These are phyloP conservation scores for Phytophthora fragariae DNA, from an alignment of 352 stramenopile species.

Conservation along the genomic window DNA sequence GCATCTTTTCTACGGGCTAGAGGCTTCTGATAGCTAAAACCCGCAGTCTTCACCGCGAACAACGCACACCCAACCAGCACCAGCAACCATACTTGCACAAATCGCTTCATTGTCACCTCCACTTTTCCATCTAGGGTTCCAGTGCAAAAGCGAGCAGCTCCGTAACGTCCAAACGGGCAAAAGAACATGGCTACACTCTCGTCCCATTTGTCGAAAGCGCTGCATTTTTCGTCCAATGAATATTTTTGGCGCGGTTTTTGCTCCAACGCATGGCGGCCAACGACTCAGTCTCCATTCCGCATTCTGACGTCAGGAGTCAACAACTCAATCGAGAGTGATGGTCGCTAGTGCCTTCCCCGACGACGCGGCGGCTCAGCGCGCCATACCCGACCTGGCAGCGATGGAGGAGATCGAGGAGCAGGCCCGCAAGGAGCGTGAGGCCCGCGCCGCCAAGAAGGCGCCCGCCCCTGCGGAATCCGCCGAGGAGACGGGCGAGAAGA, in stretches of 20 bases:
- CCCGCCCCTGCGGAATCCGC: constrained; percentile 19
- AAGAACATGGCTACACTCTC: constrained; percentile 23
- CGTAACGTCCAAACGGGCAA: constrained; percentile 20
- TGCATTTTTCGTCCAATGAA: constrained; percentile 25
- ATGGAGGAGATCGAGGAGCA: constrained; percentile 74
- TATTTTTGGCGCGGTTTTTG: constrained; percentile 23
- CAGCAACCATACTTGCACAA: constrained; percentile 1
- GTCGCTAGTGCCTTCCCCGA: constrained; percentile 53
- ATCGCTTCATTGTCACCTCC: neutral
- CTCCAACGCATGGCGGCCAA: constrained; percentile 12
- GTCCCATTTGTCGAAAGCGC: constrained; percentile 15
- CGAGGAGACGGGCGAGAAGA: constrained; percentile 65
- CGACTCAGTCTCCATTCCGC: constrained; percentile 19
- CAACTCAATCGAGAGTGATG: constrained; percentile 47
- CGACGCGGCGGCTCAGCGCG: constrained; percentile 27
- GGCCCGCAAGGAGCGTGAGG: constrained; percentile 36
- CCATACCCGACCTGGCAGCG: constrained; percentile 76
- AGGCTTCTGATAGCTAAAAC: neutral
- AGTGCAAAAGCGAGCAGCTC: neutral
- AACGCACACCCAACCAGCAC: constrained; percentile 8
- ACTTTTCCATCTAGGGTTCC: neutral
- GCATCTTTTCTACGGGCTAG: constrained; percentile 1
- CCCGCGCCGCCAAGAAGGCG: constrained; percentile 20
- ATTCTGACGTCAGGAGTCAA: constrained; percentile 16
- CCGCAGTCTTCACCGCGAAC: neutral